Evolutionary conservation across 2,329 filamentous ascomycete species (phyloP).

Genomic region (Ophiostoma piceae): DNA sequence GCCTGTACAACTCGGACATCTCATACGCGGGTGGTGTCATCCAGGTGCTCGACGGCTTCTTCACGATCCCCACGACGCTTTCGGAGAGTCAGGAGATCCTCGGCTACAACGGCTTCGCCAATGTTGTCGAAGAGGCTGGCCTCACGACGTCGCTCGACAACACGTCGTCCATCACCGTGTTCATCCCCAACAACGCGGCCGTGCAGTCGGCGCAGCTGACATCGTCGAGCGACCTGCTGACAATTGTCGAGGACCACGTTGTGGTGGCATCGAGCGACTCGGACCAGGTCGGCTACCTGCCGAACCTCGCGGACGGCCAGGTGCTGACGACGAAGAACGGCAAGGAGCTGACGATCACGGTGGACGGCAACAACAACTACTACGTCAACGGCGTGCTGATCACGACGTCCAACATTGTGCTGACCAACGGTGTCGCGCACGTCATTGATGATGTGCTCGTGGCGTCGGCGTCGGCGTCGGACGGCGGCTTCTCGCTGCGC

Average conservation of each 20-base stretch:
- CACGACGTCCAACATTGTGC: constrained; percentile 24
- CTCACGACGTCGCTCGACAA: constrained; percentile 22
- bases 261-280: constrained; percentile 14
- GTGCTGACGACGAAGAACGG: constrained; percentile 24
- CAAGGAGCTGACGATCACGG: constrained; percentile 22
- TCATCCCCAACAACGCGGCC: constrained; percentile 25
- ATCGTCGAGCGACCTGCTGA: constrained; percentile 12
- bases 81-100: constrained; percentile 21
- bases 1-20: constrained; percentile 25
- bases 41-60: constrained; percentile 25
- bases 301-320: constrained; percentile 24
- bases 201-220: constrained; percentile 23
- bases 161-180: constrained; percentile 25
- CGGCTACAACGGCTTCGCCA: constrained; percentile 24
- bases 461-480: constrained; percentile 20
- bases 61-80: constrained; percentile 22
- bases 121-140: constrained; percentile 19
- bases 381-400: constrained; percentile 25
- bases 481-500: constrained; percentile 14
- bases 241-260: constrained; percentile 23
- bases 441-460: constrained; percentile 23
- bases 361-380: constrained; percentile 25
- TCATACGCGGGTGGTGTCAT: constrained; percentile 20
- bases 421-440: constrained; percentile 25
- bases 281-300: constrained; percentile 23